Conservation (phyloP, 1,284 basidiomycete species). For the Leccinum pachyderme region DNA sequence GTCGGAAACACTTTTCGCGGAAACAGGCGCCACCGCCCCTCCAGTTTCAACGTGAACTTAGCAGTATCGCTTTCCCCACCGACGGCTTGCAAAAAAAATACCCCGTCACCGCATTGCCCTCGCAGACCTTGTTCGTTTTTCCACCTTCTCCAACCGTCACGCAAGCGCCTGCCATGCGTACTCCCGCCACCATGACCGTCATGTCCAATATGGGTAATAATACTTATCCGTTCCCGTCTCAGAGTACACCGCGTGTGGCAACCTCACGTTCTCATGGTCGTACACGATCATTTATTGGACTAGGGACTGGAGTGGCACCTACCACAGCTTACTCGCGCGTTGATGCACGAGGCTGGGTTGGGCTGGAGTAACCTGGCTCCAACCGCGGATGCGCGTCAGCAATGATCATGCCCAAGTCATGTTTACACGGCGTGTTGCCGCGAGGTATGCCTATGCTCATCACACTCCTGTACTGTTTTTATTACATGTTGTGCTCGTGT, state of each 20-base stretch:
- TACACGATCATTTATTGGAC: conserved; percentile 67
- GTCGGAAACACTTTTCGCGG: conserved; percentile 41
- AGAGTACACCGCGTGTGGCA: conserved; percentile 70
- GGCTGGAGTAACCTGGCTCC: conserved; percentile 39
- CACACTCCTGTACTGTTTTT: conserved; percentile 8
- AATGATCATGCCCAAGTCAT: conserved; percentile 11
- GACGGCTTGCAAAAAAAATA: conserved; percentile 15
- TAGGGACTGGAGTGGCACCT: conserved; percentile 65
- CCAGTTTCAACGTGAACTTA: conserved; percentile 38
- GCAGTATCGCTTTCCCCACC: conserved; percentile 28
- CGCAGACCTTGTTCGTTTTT: conserved; percentile 81
- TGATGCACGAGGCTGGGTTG: conserved; percentile 74
- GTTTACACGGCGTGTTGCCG: conserved; percentile 9
- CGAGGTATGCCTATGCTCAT: conserved; percentile 6
- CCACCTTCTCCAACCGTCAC: conserved; percentile 69
- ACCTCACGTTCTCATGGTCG: conserved; percentile 64
- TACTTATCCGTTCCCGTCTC: conserved; percentile 55
- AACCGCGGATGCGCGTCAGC: conserved; percentile 4
- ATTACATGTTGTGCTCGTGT: conserved; percentile 18
- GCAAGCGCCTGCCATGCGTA: conserved; percentile 45
- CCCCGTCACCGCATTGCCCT: conserved; percentile 39
- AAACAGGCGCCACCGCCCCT: conserved; percentile 56
- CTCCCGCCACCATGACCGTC: conserved; percentile 71
- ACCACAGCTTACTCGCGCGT: conserved; percentile 82
- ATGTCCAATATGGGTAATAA: conserved; percentile 52